Conservation (phyloP, 2,329 filamentous ascomycete genomes). For the Cadophora luteo-olivacea region DNA sequence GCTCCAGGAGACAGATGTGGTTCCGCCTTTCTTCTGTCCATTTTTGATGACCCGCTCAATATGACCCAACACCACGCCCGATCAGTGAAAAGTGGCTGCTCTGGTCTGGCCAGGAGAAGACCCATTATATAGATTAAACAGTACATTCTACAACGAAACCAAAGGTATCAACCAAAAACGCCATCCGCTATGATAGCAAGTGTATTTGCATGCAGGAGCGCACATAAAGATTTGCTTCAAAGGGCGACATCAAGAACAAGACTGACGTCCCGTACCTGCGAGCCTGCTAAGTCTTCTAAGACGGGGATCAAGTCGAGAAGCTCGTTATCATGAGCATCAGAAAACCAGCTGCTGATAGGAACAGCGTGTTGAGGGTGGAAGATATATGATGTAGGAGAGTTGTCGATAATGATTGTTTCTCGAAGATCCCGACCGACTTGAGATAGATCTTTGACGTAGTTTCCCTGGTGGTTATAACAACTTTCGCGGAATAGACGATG, state of each 20-base stretch:
- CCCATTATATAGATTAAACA: conserved; percentile 49
- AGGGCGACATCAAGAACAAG: conserved; percentile 92
- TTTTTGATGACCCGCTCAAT: conserved; percentile 36
- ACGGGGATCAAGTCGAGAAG: conserved; percentile 96
- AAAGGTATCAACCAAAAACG: conserved; percentile 48
- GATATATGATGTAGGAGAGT: conserved; percentile 98
- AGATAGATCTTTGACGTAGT: conserved; percentile 98
- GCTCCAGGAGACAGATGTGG: conserved; percentile 19
- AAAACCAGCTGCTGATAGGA: conserved; percentile 99
- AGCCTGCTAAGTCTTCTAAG: conserved; percentile 90
- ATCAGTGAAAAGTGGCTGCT: conserved; percentile 29
- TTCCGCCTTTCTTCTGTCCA: conserved; percentile 23
- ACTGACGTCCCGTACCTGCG: conserved; percentile 93
- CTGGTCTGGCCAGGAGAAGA: conserved; percentile 39
- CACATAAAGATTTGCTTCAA: conserved; percentile 51
- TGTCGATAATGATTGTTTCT: conserved; percentile 99
- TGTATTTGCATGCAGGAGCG: conserved; percentile 43
- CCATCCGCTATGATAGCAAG: conserved; percentile 48
- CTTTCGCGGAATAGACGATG: conserved; percentile 97
- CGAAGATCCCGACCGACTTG: conserved; percentile 94
- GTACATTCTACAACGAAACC: conserved; percentile 48
- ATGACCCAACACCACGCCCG: conserved; percentile 22
- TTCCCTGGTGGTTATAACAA: conserved; percentile 99
- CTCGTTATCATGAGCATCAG: conserved; percentile 98
- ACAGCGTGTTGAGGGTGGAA: conserved; percentile 99